Conservation (phyloP, 257 asterid species). For the Nicotiana noctiflora region DNA sequence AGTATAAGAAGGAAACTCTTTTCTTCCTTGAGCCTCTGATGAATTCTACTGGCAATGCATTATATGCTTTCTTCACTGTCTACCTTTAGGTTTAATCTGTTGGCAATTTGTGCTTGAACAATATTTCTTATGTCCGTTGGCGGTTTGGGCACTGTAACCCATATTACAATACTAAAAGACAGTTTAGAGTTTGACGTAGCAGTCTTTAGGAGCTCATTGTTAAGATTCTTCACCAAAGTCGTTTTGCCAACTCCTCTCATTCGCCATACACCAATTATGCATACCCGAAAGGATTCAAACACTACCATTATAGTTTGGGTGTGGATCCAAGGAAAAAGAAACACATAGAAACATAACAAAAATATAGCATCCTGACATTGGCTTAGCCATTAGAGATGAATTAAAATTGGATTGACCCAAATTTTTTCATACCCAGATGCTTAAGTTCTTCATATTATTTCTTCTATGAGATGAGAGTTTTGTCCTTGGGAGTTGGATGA, state of each 20-base stretch:
- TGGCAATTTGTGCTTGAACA: conserved; percentile 10
- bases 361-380: no score
- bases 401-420: no score
- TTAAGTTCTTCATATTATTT: no score
- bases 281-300: background rate
- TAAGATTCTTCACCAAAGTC: background rate
- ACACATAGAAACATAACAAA: no score
- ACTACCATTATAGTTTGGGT: no score
- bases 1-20: background rate
- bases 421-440: no score
- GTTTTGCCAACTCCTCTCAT: background rate
- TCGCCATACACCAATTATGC: background rate
- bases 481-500: no score
- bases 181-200: background rate
- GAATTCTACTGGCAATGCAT: background rate
- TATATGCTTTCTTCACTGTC: background rate
- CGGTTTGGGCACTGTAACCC: conserved; percentile 8
- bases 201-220: background rate
- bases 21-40: no score
- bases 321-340: no score
- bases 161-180: background rate
- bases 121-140: background rate
- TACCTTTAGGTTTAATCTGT: background rate
- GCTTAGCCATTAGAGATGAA: no score
- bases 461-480: no score